phyloP scores from a whole-genome alignment of 768 basidiomycete species.

The Hericium alpestre region DNA sequence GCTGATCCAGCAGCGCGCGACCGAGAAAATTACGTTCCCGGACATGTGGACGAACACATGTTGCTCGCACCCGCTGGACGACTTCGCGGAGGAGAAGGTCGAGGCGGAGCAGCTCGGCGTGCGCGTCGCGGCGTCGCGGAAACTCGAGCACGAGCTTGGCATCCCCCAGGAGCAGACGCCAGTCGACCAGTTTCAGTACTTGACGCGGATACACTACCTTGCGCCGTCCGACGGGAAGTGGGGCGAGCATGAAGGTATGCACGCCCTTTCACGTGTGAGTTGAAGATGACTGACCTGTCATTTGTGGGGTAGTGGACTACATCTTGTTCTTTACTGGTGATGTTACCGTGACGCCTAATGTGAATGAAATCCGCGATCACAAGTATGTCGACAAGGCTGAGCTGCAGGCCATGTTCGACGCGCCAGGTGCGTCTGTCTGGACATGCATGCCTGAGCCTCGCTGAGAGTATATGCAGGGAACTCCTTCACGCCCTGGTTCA shows the following conservation, averaged over 20 bases:
- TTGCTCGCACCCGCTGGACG: slow-evolving; percentile 92
- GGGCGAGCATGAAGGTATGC: slow-evolving; percentile 95
- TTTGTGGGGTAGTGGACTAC: slow-evolving; percentile 71
- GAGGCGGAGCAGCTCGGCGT: slow-evolving; percentile 77
- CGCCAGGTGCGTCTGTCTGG: slow-evolving; percentile 40
- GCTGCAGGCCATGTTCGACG: slow-evolving; percentile 82
- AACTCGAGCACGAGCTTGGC: slow-evolving; percentile 93
- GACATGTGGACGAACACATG: slow-evolving; percentile 99
- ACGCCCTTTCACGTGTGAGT: neutral
- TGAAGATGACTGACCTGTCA: neutral
- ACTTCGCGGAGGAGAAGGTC: slow-evolving; percentile 76
- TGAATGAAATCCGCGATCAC: slow-evolving; percentile 84
- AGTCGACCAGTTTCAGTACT: slow-evolving; percentile 80
- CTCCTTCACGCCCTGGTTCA: slow-evolving; percentile 98
- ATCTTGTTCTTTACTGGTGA: slow-evolving; percentile 90
- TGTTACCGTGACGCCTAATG: slow-evolving; percentile 71
- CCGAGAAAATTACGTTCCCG: slow-evolving; percentile 99
- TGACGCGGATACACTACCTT: slow-evolving; percentile 94
- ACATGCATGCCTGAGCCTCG: neutral
- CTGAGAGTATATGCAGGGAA: slow-evolving; percentile 38
- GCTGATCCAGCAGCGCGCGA: slow-evolving; percentile 86
- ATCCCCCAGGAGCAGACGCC: slow-evolving; percentile 74
- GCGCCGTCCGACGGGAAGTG: slow-evolving; percentile 87
- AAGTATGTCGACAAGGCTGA: slow-evolving; percentile 90
- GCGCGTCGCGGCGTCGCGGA: slow-evolving; percentile 82